Percentiles rank a stretch among this genome's conserved stretches.
Conservation (phyloP, 2,329 filamentous ascomycete genomes). For the Fusarium veterinarium region DNA sequence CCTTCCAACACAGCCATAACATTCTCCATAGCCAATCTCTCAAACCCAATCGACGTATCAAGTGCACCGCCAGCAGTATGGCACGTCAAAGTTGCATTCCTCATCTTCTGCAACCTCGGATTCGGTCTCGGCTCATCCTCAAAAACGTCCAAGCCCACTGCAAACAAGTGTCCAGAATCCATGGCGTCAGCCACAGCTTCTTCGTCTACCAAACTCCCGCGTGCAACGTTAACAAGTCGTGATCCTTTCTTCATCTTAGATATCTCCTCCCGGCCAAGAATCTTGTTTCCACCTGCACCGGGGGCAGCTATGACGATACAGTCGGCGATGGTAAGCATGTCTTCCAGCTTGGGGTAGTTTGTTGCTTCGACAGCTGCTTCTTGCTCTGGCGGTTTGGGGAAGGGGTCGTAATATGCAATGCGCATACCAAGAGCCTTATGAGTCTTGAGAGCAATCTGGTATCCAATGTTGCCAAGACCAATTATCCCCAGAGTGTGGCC, state of each 20-base stretch:
- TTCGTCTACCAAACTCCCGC: conserved; percentile 36
- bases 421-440: conserved; percentile 66
- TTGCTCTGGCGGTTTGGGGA: conserved; percentile 51
- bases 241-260: conserved; percentile 61
- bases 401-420: conserved; percentile 64
- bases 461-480: conserved; percentile 68
- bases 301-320: conserved; percentile 26
- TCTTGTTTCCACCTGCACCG: conserved; percentile 12
- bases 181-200: conserved; percentile 30
- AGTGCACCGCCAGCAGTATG: conserved; percentile 68
- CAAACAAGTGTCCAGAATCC: conserved; percentile 22
- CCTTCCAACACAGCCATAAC: conserved; percentile 59
- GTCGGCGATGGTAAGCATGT: conserved; percentile 17
- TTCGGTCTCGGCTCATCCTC: conserved; percentile 23
- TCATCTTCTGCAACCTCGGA: conserved; percentile 46
- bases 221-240: conserved; percentile 65
- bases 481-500: conserved; percentile 67
- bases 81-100: conserved; percentile 58
- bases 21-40: conserved; percentile 66
- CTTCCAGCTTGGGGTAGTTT: conserved; percentile 38
- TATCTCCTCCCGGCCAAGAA: conserved; percentile 40
- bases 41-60: conserved; percentile 65
- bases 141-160: conserved; percentile 45
- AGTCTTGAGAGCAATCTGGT: conserved; percentile 66
- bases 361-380: conserved; percentile 59